Evolutionary conservation across 2,329 filamentous ascomycete genomes (phyloP).

Genomic region (Zelopaecilomyces penicillatus): DNA sequence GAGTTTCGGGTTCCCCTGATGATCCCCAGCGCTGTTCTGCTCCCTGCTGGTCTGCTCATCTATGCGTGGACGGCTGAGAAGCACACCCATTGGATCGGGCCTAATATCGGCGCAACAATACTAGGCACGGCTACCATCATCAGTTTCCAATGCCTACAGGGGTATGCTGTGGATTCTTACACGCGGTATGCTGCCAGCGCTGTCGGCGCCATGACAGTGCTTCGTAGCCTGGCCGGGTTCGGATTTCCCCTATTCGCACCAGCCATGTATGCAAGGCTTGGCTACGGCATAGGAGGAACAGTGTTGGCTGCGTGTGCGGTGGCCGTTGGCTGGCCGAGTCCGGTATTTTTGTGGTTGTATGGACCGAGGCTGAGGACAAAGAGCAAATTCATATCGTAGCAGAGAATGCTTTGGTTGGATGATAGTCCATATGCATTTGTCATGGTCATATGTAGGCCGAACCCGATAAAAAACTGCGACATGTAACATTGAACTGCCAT

Average conservation of each 20-base stretch:
- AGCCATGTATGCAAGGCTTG: conserved; percentile 33
- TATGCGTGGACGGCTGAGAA: conserved; percentile 38
- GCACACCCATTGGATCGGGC: conserved; percentile 36
- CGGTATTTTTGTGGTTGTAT: conserved; percentile 36
- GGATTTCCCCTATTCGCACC: conserved; percentile 45
- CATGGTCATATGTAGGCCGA: too few relatives aligned
- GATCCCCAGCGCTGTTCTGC: conserved; percentile 30
- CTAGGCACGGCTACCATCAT: conserved; percentile 31
- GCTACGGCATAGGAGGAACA: conserved; percentile 34
- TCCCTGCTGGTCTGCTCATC: conserved; percentile 35
- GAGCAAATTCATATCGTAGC: conserved; percentile 16
- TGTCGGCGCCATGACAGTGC: conserved; percentile 34
- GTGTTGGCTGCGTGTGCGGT: conserved; percentile 35
- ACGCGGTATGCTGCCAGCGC: conserved; percentile 37
- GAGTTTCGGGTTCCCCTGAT: conserved; percentile 37
- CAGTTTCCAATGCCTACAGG: conserved; percentile 37
- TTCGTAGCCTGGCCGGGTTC: conserved; percentile 41
- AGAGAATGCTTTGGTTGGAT: background rate
- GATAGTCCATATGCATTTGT: too few relatives aligned
- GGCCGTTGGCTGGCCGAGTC: conserved; percentile 31
- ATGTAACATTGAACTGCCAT: too few relatives aligned
- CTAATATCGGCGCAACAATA: conserved; percentile 34
- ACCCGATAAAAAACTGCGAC: too few relatives aligned
- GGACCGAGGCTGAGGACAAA: conserved; percentile 29
- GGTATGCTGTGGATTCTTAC: conserved; percentile 40